Base-by-base conservation (phyloP, 2,329 filamentous ascomycete genomes). In the Pseudocercospora fuligena region DNA sequence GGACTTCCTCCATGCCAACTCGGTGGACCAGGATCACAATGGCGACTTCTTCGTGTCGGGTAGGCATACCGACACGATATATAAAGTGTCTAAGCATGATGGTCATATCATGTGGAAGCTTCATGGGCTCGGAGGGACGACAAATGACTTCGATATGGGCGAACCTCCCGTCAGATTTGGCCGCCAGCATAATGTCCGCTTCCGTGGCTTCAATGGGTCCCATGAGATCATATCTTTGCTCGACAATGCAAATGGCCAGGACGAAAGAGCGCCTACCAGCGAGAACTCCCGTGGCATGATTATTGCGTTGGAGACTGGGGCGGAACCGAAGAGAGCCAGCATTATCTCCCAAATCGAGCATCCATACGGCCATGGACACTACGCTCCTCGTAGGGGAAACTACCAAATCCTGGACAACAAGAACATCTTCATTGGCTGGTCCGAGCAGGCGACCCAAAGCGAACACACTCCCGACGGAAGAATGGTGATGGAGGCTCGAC, bases 41-140 rank as follows among this genome's bases (percentile, higher is more conserved):
- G 83, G 84, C 2, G 81, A 87, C 70, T 88, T 84, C 64, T 73
- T 87, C 11, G 78, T 88, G 36, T 87, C 85, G 0, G 80, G 81
- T 1, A 81, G 84, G 2, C 80, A 86, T 70, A 80, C 81, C 53
- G 80, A 80, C 71, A 79, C 82, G 11, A 77, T 87, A n/a, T 79
- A 79, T 59, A 81, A 80, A 59, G 79, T 87, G 69, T 82, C 82
- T 66, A 77, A 78, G 11, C 78, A 78, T 8, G 80, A 82, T n/a
- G 84, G 85, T 25, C 75, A 73, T 43, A 77, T 86, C 36, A 75
- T 84, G 29, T 87, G 85, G 86, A 82, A 80, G 25, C 77, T 87
- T 23, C 58, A 65, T 19, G 67, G 67, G 14, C 25, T 25, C 8
- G 33, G 33, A 21, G 56, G 31, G 16, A 9, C 56, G 1, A 23